A percentile compares a stretch with the other conserved stretches of the same genome.
Evolutionary conservation across 331 rosid species (phyloP).

Genomic region (Pyracantha coccinea): DNA sequence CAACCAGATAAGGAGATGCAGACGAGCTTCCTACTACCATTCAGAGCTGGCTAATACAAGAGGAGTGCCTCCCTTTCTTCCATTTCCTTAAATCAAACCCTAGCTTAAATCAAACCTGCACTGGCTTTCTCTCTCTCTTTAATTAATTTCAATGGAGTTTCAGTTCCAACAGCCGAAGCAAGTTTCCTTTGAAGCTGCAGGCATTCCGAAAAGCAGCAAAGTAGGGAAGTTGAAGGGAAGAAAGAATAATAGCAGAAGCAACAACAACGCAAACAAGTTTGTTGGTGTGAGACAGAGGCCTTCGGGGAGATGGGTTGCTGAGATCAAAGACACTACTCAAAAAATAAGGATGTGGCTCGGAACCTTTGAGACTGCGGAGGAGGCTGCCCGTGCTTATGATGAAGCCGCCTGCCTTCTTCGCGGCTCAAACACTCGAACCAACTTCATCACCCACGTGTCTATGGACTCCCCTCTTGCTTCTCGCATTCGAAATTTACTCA

Average conservation of each 20-base stretch:
- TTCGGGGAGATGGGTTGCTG: slow-evolving; percentile 98
- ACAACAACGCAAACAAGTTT: slow-evolving; percentile 47
- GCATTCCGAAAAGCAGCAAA: slow-evolving; percentile 15
- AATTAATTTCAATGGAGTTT: slow-evolving; percentile 45
- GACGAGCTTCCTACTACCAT: slow-evolving; percentile 9
- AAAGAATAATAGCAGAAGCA: slow-evolving; percentile 19
- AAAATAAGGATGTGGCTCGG: slow-evolving; percentile 99
- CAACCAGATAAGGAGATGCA: slow-evolving; percentile 4
- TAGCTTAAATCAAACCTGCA: not conserved
- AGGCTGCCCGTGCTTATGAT: slow-evolving; percentile 89
- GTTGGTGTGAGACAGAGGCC: slow-evolving; percentile 94
- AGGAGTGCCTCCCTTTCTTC: not conserved
- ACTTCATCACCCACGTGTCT: slow-evolving; percentile 71
- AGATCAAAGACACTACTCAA: slow-evolving; percentile 88
- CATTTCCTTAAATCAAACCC: not conserved
- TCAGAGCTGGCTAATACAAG: not conserved
- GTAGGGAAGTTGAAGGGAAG: slow-evolving; percentile 48
- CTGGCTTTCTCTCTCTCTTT: not conserved
- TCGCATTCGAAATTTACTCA: slow-evolving; percentile 59
- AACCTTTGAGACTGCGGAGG: slow-evolving; percentile 91
- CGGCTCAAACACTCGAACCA: slow-evolving; percentile 79
- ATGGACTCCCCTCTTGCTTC: slow-evolving; percentile 78
- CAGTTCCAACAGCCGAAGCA: slow-evolving; percentile 44
- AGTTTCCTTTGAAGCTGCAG: slow-evolving; percentile 41
- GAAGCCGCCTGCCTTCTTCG: slow-evolving; percentile 98